A percentile compares a stretch with the other conserved stretches of the same genome.
Conservation (phyloP, 2,329 filamentous ascomycete genomes). For the Colletotrichum phormii region DNA sequence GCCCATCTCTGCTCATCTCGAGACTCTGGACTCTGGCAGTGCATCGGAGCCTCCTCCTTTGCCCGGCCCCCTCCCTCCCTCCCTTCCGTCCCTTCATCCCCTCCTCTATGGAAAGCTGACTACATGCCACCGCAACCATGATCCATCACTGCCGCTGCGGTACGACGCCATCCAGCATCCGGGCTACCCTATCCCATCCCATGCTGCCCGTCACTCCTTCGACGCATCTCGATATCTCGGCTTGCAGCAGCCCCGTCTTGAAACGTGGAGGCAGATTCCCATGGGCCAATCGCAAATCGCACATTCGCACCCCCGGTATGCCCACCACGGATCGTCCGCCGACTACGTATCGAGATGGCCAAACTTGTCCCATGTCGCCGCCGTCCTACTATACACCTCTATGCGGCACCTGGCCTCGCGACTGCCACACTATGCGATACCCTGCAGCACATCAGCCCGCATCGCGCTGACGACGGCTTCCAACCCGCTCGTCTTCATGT, state of each 20-base stretch:
- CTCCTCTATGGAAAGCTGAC: not conserved
- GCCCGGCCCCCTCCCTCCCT: not conserved
- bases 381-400: not conserved
- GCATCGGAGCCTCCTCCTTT: not conserved
- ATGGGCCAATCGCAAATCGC: constrained; percentile 31
- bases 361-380: constrained; percentile 17
- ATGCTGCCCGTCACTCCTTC: constrained; percentile 24
- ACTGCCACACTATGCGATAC: constrained; percentile 13
- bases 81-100: not conserved
- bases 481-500: not conserved
- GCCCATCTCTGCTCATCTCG: not conserved
- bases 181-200: constrained; percentile 22
- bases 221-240: constrained; percentile 31
- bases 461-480: constrained; percentile 3
- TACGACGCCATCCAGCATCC: constrained; percentile 18
- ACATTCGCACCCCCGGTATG: not conserved
- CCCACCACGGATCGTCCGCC: constrained; percentile 18
- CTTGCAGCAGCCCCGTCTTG: constrained; percentile 33
- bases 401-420: not conserved
- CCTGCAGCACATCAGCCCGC: constrained; percentile 33
- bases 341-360: constrained; percentile 20
- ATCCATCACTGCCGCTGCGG: constrained; percentile 15
- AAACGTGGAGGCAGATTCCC: constrained; percentile 31
- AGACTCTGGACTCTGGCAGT: not conserved
- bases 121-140: not conserved